These are phyloP conservation scores for Erythrophleum fordii DNA, from an alignment of 306 rosid genomes.

Conservation along the genomic window DNA sequence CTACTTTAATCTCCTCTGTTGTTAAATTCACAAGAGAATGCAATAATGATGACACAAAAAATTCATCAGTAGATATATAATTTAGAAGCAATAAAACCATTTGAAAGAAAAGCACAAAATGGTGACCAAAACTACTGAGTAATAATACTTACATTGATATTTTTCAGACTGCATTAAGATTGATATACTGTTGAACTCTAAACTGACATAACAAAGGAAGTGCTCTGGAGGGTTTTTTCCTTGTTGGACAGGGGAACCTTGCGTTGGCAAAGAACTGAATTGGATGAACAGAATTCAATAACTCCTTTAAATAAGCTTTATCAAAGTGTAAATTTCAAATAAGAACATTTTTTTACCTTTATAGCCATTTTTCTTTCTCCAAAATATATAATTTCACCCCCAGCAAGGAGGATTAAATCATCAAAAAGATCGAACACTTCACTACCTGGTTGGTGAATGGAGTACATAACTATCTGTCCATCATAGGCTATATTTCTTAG, in stretches of 20 bases:
- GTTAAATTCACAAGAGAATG: slow-evolving; percentile 20
- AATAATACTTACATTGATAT: slow-evolving; percentile 39
- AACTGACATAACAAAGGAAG: slow-evolving; percentile 68
- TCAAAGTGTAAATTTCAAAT: neutral
- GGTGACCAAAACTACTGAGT: neutral
- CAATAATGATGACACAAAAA: slow-evolving; percentile 24
- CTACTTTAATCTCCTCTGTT: slow-evolving; percentile 37
- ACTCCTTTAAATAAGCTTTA: neutral
- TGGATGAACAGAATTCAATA: slow-evolving; percentile 7
- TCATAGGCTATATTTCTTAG: slow-evolving; percentile 61
- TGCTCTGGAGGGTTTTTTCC: slow-evolving; percentile 82
- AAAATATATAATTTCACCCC: slow-evolving; percentile 72
- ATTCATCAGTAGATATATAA: neutral
- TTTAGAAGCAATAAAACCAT: neutral
- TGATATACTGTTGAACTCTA: slow-evolving; percentile 61
- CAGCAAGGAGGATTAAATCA: slow-evolving; percentile 67
- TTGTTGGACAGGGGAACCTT: slow-evolving; percentile 75
- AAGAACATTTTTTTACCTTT: slow-evolving; percentile 44
- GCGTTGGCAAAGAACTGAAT: slow-evolving; percentile 78
- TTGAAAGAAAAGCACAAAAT: neutral
- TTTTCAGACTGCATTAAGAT: slow-evolving; percentile 43
- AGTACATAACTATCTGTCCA: slow-evolving; percentile 67
- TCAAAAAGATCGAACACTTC: slow-evolving; percentile 75
- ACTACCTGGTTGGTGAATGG: slow-evolving; percentile 77
- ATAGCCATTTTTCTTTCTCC: slow-evolving; percentile 62